A percentile compares a stretch with the other conserved stretches of the same genome.
Conservation (phyloP, 768 basidiomycete genomes). For the Leccinum disarticulatum region DNA sequence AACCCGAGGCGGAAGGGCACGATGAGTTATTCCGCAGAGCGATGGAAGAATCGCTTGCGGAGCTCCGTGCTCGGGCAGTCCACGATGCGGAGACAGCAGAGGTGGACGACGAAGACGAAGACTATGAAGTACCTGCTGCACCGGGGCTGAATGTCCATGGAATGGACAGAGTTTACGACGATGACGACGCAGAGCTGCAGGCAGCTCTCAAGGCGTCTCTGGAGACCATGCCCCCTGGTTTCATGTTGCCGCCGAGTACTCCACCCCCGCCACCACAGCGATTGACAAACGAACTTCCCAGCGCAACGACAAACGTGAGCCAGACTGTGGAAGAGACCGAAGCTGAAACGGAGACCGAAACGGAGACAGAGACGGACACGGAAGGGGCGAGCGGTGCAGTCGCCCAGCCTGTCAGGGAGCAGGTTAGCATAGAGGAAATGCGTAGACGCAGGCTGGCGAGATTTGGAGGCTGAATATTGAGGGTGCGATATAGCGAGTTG, state of each 20-base stretch:
- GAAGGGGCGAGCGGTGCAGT: constrained; percentile 9
- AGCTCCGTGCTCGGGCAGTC: constrained; percentile 15
- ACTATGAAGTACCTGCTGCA: constrained; percentile 8
- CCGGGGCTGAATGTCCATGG: constrained; percentile 2
- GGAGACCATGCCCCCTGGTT: constrained; percentile 58
- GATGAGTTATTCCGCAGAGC: constrained; percentile 55
- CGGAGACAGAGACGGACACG: constrained; percentile 36
- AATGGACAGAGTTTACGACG: constrained; percentile 63
- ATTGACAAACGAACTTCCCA: constrained; percentile 8
- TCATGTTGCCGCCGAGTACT: constrained; percentile 34
- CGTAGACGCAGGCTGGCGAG: constrained; percentile 60
- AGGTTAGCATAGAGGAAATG: constrained; percentile 63
- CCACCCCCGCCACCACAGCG: constrained; percentile 17
- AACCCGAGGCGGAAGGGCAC: constrained; percentile 41
- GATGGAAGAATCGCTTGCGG: constrained; percentile 29
- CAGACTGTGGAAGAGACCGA: constrained; percentile 13
- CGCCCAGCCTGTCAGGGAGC: constrained; percentile 27
- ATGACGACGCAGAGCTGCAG: constrained; percentile 85
- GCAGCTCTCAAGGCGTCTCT: constrained; percentile 85
- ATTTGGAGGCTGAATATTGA: constrained; percentile 49
- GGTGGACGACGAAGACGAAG: constrained; percentile 25
- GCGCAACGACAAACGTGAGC: constrained; percentile 10
- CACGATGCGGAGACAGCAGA: constrained; percentile 23
- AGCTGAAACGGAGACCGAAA: constrained; percentile 37
- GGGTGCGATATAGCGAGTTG: not conserved